A percentile compares a stretch with the other conserved stretches of the same genome.
Evolutionary conservation across 805 yeast genomes (phyloP).

Genomic region (Metschnikowia hibisci): DNA sequence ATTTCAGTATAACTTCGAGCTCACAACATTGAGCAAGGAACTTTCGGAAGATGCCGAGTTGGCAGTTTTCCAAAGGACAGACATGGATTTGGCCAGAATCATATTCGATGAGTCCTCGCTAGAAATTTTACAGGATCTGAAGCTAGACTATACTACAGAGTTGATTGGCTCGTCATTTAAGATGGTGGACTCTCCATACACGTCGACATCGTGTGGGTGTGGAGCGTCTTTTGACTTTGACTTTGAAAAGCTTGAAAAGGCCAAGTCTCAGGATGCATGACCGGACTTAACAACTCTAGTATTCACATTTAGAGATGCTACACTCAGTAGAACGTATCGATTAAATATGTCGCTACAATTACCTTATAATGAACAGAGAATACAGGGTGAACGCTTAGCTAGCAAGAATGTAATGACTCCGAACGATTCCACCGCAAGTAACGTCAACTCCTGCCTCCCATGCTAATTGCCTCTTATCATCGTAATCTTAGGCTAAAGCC

Average conservation of each 20-base stretch:
- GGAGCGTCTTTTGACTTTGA: slow-evolving; percentile 47
- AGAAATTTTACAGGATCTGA: slow-evolving; percentile 78
- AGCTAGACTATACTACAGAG: slow-evolving; percentile 84
- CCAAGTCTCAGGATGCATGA: slow-evolving; percentile 8
- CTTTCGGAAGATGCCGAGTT: slow-evolving; percentile 28
- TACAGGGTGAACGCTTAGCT: slow-evolving; percentile 1
- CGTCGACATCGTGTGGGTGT: slow-evolving; percentile 51
- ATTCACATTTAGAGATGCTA: background rate
- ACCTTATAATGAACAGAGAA: slow-evolving; percentile 1
- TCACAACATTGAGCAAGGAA: slow-evolving; percentile 44
- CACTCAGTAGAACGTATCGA: background rate
- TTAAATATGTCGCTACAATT: background rate
- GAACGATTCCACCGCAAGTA: background rate
- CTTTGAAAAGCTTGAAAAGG: slow-evolving; percentile 38
- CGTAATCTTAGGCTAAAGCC: slow-evolving; percentile 4
- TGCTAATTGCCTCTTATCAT: background rate
- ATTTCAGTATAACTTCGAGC: slow-evolving; percentile 77
- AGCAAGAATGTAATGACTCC: slow-evolving; percentile 2
- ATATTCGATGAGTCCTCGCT: slow-evolving; percentile 78
- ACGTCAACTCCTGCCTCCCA: background rate
- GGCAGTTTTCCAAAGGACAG: slow-evolving; percentile 62
- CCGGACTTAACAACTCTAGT: background rate
- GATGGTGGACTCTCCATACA: slow-evolving; percentile 84
- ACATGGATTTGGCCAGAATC: slow-evolving; percentile 50
- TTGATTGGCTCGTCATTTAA: slow-evolving; percentile 93